phyloP scores from a whole-genome alignment of 139 green algal genomes.

The Chlamydomonas incerta region DNA sequence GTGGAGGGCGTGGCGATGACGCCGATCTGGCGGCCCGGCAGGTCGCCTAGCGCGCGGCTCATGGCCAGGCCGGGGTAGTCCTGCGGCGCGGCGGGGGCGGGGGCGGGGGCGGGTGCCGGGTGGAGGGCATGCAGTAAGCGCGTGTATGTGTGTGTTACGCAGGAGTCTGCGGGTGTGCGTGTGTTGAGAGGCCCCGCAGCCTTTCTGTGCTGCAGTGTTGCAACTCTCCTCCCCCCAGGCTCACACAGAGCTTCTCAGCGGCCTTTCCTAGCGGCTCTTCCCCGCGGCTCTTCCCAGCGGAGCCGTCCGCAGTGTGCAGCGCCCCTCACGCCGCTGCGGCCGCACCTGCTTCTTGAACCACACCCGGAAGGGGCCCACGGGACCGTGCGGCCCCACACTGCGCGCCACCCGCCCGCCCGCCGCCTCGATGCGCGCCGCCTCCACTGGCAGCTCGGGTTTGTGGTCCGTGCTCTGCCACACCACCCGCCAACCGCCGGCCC shows the following conservation, averaged over 20 bases:
- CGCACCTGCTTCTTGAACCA: slow-evolving; percentile 28
- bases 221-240: too few species aligned
- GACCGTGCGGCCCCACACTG: slow-evolving; percentile 24
- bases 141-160: background rate
- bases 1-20: slow-evolving; percentile 64
- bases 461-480: slow-evolving; percentile 50
- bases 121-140: background rate
- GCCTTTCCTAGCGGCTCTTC: too few species aligned
- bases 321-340: too few species aligned
- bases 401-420: slow-evolving; percentile 52
- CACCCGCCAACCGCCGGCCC: slow-evolving; percentile 23
- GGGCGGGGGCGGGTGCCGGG: background rate
- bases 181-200: background rate
- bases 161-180: background rate
- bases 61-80: slow-evolving; percentile 64
- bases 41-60: slow-evolving; percentile 58
- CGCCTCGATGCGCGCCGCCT: slow-evolving; percentile 50
- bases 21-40: slow-evolving; percentile 58
- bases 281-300: too few species aligned
- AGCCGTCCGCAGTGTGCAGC: too few species aligned
- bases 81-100: background rate
- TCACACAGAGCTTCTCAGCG: too few species aligned
- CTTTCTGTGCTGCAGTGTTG: too few species aligned
- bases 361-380: slow-evolving; percentile 41
- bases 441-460: slow-evolving; percentile 59